phyloP scores from a whole-genome alignment of 2,329 filamentous ascomycete species.

The Talaromyces verruculosus region DNA sequence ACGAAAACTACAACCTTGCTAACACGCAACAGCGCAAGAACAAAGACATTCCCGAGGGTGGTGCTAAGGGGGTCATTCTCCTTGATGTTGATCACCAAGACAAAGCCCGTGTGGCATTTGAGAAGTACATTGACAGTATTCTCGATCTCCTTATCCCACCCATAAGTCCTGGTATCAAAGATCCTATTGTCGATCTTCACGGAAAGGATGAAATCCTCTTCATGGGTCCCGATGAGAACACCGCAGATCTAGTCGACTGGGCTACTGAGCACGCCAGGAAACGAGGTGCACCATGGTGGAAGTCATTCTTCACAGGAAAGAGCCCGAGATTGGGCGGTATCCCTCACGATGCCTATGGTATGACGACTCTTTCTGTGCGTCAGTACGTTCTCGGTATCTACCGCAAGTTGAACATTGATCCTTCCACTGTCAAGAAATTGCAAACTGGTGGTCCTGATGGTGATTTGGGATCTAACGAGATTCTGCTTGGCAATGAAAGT shows the following conservation, averaged over 20 bases:
- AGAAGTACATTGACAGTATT: constrained; percentile 99
- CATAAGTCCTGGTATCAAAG: constrained; percentile 93
- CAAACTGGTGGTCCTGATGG: constrained; percentile 97
- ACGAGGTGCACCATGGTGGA: constrained; percentile 96
- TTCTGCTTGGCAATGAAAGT: constrained; percentile 91
- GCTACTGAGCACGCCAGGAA: constrained; percentile 90
- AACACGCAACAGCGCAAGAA: constrained; percentile 99
- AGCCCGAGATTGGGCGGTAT: constrained; percentile 94
- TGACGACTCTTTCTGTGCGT: constrained; percentile 95
- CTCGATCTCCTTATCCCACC: constrained; percentile 89
- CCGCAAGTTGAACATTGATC: constrained; percentile 88
- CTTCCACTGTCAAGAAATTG: constrained; percentile 82
- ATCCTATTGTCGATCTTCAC: constrained; percentile 93
- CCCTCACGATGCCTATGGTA: constrained; percentile 92
- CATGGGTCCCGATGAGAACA: constrained; percentile 99
- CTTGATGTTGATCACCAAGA: constrained; percentile 93
- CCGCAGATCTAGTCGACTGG: constrained; percentile 95
- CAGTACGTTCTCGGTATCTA: constrained; percentile 97
- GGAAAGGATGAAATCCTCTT: constrained; percentile 96
- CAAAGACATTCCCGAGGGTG: constrained; percentile 98
- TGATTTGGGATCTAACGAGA: constrained; percentile 96
- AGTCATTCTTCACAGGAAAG: constrained; percentile 99
- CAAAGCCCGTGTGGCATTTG: constrained; percentile 86
- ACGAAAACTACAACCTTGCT: constrained; percentile 97
- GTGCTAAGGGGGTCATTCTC: constrained; percentile 95